Evolutionary conservation across 352 stramenopile species (phyloP), one percentile per base, ranked within the genome.

Genomic region (Phytophthora citricola): DNA sequence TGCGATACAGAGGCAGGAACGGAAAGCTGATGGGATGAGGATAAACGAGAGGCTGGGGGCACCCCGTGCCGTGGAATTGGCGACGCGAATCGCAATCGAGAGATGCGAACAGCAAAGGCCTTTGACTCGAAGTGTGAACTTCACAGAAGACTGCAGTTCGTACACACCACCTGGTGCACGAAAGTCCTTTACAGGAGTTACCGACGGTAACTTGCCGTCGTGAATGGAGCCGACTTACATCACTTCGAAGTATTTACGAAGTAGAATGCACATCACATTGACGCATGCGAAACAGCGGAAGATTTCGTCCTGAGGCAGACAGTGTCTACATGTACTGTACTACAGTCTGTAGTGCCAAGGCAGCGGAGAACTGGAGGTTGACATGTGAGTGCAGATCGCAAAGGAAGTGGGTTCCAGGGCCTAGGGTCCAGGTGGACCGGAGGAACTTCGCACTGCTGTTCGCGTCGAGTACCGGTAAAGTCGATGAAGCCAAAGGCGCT

Each of bases 21-120:
- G 52, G 36, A 52, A 53, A 43, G 26, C 38, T 69, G 53, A 58
- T 63, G 60, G 54, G 62, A 59, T 54, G 47, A 59, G 39, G 54
- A 58, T 67, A 36, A 48, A 29, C 41, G 14, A 17, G 43, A 63
- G 44, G 62, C 54, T 69, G 61, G 58, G 58, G 31, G 31, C 31
- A 36, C 31, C 9, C 31, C 31, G 31, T 14, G 9, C 31, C 7
- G 31, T 36, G 31, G 31, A 36, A 48, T 14, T 48, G 20, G 7
- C 11, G 7, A 24, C 7, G 27, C 24, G 38, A 7, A 20, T 40
- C 47, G 47, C 58, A 6, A 39, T 36, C 20, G 47, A 17, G 27
- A 14, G 34, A n/a, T 38, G 29, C 41, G 48, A 65, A 51, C 47
- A 59, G 47, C 58, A 66, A 54, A 54, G 40, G 15, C 27, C n/a